These are phyloP conservation scores for Termitomyces sp. DNA, from an alignment of 768 basidiomycete genomes.

Conservation along the genomic window DNA sequence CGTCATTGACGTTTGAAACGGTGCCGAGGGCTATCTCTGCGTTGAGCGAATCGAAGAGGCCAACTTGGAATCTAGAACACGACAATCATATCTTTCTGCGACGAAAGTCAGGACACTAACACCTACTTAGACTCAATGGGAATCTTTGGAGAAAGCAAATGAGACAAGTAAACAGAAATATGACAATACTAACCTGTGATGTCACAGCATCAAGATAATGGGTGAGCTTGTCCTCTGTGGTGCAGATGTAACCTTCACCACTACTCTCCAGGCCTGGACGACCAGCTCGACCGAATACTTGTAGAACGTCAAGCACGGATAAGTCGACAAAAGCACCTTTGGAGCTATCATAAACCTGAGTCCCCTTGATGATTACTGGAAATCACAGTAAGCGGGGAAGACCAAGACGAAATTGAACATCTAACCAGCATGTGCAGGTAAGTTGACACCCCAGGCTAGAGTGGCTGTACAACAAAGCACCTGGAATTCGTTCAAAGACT, in stretches of 20 bases:
- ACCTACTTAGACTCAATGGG: slow-evolving; percentile 94
- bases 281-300: slow-evolving; percentile 97
- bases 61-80: slow-evolving; percentile 59
- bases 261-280: slow-evolving; percentile 83
- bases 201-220: slow-evolving; percentile 88
- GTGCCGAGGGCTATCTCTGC: slow-evolving; percentile 95
- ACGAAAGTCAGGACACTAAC: background rate
- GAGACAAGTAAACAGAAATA: background rate
- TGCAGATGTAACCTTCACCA: slow-evolving; percentile 96
- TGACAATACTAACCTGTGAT: slow-evolving; percentile 57
- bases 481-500: slow-evolving; percentile 32
- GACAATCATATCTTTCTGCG: slow-evolving; percentile 4
- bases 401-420: slow-evolving; percentile 6
- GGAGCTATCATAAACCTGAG: slow-evolving; percentile 89
- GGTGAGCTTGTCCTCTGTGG: slow-evolving; percentile 84
- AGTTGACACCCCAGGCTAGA: slow-evolving; percentile 97
- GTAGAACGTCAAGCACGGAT: slow-evolving; percentile 90
- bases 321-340: slow-evolving; percentile 90
- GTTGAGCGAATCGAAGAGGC: slow-evolving; percentile 88
- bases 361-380: slow-evolving; percentile 92
- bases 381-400: slow-evolving; percentile 5
- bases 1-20: slow-evolving; percentile 81
- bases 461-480: slow-evolving; percentile 98
- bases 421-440: slow-evolving; percentile 93
- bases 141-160: slow-evolving; percentile 40